A percentile compares a stretch with the other conserved stretches of the same genome.
Evolutionary conservation across 768 basidiomycete genomes (phyloP).

Genomic region (Cyclocybe cylindracea): DNA sequence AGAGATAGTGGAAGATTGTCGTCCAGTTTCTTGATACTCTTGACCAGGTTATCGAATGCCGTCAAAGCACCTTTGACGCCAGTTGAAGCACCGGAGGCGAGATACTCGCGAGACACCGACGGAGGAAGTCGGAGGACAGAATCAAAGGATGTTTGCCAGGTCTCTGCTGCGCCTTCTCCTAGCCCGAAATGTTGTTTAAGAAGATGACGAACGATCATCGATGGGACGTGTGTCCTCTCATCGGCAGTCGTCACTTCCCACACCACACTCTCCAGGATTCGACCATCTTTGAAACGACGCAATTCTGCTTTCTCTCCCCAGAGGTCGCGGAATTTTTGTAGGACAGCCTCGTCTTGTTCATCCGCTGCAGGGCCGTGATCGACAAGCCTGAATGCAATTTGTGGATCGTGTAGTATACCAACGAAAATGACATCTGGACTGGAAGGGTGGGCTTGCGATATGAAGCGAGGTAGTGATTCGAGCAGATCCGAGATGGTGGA

Average conservation of each 20-base stretch:
- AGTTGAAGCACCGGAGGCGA: slow-evolving; percentile 37
- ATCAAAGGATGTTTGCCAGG: slow-evolving; percentile 64
- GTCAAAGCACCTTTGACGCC: slow-evolving; percentile 75
- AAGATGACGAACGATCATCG: slow-evolving; percentile 72
- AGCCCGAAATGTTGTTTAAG: slow-evolving; percentile 79
- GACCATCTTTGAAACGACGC: slow-evolving; percentile 93
- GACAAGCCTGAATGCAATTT: slow-evolving; percentile 79
- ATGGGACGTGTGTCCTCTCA: slow-evolving; percentile 78
- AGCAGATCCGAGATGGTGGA: too few relatives aligned
- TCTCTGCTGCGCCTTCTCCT: slow-evolving; percentile 45
- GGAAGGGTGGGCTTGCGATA: slow-evolving; percentile 57
- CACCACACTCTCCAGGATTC: slow-evolving; percentile 91
- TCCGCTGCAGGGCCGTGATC: slow-evolving; percentile 89
- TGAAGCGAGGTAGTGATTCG: slow-evolving; percentile 37
- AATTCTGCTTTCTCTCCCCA: slow-evolving; percentile 95
- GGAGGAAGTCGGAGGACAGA: slow-evolving; percentile 59
- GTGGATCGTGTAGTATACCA: slow-evolving; percentile 74
- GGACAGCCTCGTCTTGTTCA: slow-evolving; percentile 49
- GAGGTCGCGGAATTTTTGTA: slow-evolving; percentile 70
- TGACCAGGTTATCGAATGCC: slow-evolving; percentile 81
- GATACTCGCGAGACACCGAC: slow-evolving; percentile 45
- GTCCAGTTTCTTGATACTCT: slow-evolving; percentile 68
- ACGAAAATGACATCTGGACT: slow-evolving; percentile 56
- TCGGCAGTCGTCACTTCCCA: slow-evolving; percentile 88
- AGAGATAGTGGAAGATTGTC: slow-evolving; percentile 79